These are phyloP conservation scores for Bruguiera gymnorhiza DNA, from an alignment of 345 rosid species.

Conservation along the genomic window DNA sequence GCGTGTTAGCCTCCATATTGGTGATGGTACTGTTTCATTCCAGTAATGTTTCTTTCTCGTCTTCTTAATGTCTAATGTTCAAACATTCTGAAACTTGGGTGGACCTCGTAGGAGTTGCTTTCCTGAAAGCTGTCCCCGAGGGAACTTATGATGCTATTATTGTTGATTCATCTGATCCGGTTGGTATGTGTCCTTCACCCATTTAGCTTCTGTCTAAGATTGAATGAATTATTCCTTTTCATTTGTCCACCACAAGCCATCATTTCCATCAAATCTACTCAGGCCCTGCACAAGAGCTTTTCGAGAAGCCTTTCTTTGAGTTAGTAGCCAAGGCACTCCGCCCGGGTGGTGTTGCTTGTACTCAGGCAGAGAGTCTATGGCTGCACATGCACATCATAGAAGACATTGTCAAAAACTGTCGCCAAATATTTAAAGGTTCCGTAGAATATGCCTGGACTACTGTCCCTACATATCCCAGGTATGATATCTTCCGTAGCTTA, in stretches of 20 bases:
- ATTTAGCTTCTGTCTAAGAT: background rate
- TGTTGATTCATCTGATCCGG: conserved; percentile 94
- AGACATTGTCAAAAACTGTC: conserved; percentile 81
- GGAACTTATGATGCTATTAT: conserved; percentile 92
- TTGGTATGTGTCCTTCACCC: conserved; percentile 40
- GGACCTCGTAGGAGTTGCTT: conserved; percentile 60
- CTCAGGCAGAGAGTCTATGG: conserved; percentile 98
- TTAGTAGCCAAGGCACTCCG: conserved; percentile 85
- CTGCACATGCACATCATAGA: conserved; percentile 97
- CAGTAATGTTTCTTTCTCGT: background rate
- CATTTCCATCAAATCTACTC: background rate
- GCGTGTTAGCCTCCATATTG: conserved; percentile 74
- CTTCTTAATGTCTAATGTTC: background rate
- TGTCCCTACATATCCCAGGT: conserved; percentile 97
- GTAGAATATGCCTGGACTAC: conserved; percentile 97
- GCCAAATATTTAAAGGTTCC: conserved; percentile 86
- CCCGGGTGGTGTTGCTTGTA: conserved; percentile 91
- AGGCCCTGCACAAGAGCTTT: conserved; percentile 98
- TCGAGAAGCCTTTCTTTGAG: conserved; percentile 90
- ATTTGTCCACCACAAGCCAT: no score
- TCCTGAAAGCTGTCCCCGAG: conserved; percentile 63
- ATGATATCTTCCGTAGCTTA: conserved; percentile 1
- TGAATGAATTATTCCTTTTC: background rate
- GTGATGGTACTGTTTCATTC: conserved; percentile 60
- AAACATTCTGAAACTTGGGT: conserved; percentile 14